A percentile compares a stretch with the other conserved stretches of the same genome.
Conservation (phyloP, 2,329 filamentous ascomycete genomes). For the Pseudocercospora vitis region DNA sequence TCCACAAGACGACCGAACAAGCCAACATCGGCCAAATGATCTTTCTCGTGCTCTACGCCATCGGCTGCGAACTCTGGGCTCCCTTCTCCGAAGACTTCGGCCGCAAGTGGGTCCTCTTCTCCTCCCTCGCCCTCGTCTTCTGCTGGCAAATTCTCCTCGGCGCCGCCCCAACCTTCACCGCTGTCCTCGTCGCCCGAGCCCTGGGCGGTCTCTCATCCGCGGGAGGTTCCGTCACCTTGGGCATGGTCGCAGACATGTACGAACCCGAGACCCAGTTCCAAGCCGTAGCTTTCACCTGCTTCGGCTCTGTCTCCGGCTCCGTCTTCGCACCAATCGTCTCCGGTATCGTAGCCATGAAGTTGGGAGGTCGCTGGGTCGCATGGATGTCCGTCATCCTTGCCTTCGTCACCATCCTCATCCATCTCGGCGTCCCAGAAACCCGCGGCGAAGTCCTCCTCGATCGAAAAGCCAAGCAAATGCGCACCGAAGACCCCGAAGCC, state of each 20-base stretch:
- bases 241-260: slow-evolving; percentile 65
- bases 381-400: slow-evolving; percentile 86
- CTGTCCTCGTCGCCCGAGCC: slow-evolving; percentile 46
- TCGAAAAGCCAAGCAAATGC: slow-evolving; percentile 68
- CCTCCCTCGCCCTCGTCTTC: slow-evolving; percentile 72
- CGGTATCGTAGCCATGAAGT: slow-evolving; percentile 38
- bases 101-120: slow-evolving; percentile 72
- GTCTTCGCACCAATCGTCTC: slow-evolving; percentile 38
- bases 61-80: slow-evolving; percentile 85
- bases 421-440: slow-evolving; percentile 69
- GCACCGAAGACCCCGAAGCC: slow-evolving; percentile 48
- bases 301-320: slow-evolving; percentile 37
- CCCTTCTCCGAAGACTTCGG: slow-evolving; percentile 85
- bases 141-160: slow-evolving; percentile 66
- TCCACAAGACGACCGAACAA: slow-evolving; percentile 65
- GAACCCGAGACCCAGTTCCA: slow-evolving; percentile 58
- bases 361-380: slow-evolving; percentile 74
- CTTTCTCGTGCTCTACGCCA: slow-evolving; percentile 77
- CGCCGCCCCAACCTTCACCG: slow-evolving; percentile 44
- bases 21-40: slow-evolving; percentile 73
- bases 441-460: slow-evolving; percentile 74
- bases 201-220: slow-evolving; percentile 56
- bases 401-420: slow-evolving; percentile 62
- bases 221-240: slow-evolving; percentile 64
- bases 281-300: slow-evolving; percentile 56